Base-by-base conservation (phyloP, 495 filamentous ascomycete species). In the Penicillium bialowiezense region DNA sequence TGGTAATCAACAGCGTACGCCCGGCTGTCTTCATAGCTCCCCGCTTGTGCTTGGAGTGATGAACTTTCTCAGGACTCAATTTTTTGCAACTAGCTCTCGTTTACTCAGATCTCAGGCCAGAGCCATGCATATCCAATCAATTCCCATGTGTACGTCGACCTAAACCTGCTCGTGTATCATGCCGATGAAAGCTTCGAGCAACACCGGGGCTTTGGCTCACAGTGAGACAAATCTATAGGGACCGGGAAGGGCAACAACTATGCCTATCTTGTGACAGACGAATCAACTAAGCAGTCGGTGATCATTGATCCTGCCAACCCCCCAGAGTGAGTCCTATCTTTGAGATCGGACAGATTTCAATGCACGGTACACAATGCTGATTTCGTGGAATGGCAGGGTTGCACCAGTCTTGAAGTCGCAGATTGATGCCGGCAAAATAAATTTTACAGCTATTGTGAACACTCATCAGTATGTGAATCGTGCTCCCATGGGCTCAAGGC, bases 281-380 rank as follows among this genome's bases (percentile, higher is more conserved):
- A 97, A 54, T 86, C 88, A 55, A 85, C 90, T 2, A 93, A 87
- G 63, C 86, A 88, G 58, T 89, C 95, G n/a, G 90, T 96, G 33
- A 88, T 98, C 33, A 88, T 98, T 54, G 93, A 98, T 56, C 95
- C 93, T 21, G 93, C 93, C 14, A 81, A 97, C 68, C 92, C 92
- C 8, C 78, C 84, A 5, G 93, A 98, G 93, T 97, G 72, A 58
- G 87, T 65, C 32, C 13, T n/a, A 35, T 21, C 19, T 17, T 7
- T 24, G 7, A 1, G 2, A 50, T 29, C 10, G 15, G 15, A 15
- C 15, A 3, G 34, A 18, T 32, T n/a, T 17, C 2, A 10, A 15
- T 20, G 29, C 52, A 14, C 12, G 36, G 5, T 32, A 10, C 0
- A 36, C 14, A 24, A 17, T 28, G 20, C 36, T 54, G 24, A 58